Evolutionary conservation across 495 filamentous ascomycete species (phyloP).

Genomic region (Penicillium lividum): DNA sequence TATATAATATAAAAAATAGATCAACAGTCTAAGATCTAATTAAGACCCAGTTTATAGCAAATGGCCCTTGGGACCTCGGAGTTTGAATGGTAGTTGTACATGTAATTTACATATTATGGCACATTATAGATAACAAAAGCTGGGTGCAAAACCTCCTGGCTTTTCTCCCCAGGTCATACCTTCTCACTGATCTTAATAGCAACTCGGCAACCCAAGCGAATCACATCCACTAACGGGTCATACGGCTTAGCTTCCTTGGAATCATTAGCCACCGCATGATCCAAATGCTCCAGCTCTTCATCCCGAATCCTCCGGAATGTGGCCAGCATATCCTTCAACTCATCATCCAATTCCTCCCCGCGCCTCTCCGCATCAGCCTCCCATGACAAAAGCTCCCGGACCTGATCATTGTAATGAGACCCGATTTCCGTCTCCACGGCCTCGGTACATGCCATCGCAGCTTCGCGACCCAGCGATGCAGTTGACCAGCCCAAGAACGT

Average conservation of each 20-base stretch:
- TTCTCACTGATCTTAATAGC: slow-evolving; percentile 94
- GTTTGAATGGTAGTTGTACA: not conserved
- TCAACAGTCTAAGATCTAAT: no score
- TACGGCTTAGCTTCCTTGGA: slow-evolving; percentile 85
- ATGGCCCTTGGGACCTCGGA: not conserved
- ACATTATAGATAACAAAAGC: not conserved
- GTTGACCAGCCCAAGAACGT: slow-evolving; percentile 87
- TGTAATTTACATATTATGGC: not conserved
- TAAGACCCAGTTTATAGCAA: no score
- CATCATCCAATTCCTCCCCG: slow-evolving; percentile 77
- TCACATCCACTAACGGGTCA: slow-evolving; percentile 83
- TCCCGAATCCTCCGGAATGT: slow-evolving; percentile 84
- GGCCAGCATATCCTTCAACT: slow-evolving; percentile 70
- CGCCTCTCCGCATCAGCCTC: slow-evolving; percentile 58
- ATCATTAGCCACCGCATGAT: slow-evolving; percentile 92
- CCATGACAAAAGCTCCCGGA: slow-evolving; percentile 78
- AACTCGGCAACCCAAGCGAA: slow-evolving; percentile 81
- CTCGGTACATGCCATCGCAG: slow-evolving; percentile 98
- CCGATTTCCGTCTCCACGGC: slow-evolving; percentile 99
- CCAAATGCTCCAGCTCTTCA: slow-evolving; percentile 95
- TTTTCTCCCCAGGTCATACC: slow-evolving; percentile 48
- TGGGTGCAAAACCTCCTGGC: not conserved
- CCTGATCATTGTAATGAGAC: slow-evolving; percentile 91
- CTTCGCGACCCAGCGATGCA: slow-evolving; percentile 85
- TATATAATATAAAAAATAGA: no score